Conservation (phyloP, 345 rosid species). For the Murraya koenigii region DNA sequence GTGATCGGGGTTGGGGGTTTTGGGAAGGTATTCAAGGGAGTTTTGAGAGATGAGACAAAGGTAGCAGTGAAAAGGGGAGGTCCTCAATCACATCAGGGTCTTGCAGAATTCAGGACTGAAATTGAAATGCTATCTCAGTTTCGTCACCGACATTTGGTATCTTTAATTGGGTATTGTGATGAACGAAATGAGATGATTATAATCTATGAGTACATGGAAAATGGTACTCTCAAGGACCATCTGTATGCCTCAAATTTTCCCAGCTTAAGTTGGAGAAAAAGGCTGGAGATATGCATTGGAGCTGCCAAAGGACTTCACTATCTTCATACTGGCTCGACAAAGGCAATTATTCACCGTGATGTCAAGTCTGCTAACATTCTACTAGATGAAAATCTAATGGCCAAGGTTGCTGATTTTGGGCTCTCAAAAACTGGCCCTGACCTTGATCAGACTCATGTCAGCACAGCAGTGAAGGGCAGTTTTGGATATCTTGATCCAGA, state of each 20-base stretch:
- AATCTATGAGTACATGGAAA: conserved; percentile 69
- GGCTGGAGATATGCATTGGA: conserved; percentile 71
- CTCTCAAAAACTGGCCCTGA: conserved; percentile 67
- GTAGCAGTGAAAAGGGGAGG: conserved; percentile 71
- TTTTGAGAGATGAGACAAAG: conserved; percentile 44
- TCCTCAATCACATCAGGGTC: conserved; percentile 52
- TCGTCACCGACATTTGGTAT: conserved; percentile 69
- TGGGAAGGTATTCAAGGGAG: conserved; percentile 67
- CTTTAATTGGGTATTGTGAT: conserved; percentile 63
- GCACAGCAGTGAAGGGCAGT: conserved; percentile 78
- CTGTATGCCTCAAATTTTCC: conserved; percentile 44
- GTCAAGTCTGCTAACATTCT: conserved; percentile 74
- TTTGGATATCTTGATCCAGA: conserved; percentile 72
- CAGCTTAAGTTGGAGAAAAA: conserved; percentile 47
- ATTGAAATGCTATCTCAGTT: conserved; percentile 69
- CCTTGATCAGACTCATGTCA: conserved; percentile 66
- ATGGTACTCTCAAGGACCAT: conserved; percentile 64
- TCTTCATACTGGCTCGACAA: conserved; percentile 68
- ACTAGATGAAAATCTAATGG: conserved; percentile 59
- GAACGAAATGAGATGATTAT: conserved; percentile 65
- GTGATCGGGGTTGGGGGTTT: conserved; percentile 70
- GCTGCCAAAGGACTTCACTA: conserved; percentile 73
- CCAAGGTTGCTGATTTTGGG: conserved; percentile 79
- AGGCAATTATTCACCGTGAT: conserved; percentile 64
- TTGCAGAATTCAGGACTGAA: conserved; percentile 62